These are phyloP conservation scores for Lodderomyces oxycetoniae DNA, from an alignment of 1,139 yeast species.

Conservation along the genomic window DNA sequence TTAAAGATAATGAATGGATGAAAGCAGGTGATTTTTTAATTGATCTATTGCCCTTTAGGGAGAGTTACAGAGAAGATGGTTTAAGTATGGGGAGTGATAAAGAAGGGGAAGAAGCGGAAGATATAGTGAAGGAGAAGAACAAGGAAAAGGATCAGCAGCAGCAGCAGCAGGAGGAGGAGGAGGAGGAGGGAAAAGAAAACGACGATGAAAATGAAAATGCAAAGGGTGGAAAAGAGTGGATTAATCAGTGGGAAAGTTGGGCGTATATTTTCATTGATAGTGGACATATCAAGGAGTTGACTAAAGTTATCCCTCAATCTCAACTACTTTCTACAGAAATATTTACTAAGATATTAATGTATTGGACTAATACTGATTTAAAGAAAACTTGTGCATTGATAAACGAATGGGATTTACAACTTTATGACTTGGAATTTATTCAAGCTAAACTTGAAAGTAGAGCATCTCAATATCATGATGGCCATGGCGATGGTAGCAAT, in stretches of 20 bases:
- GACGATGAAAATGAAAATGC: conserved; percentile 16
- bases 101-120: conserved; percentile 11
- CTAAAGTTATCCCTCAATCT: conserved; percentile 52
- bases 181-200: conserved; percentile 25
- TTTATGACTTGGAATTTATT: conserved; percentile 48
- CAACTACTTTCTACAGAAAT: conserved; percentile 30
- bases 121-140: conserved; percentile 28
- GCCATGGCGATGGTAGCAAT: conserved; percentile 6
- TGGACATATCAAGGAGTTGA: conserved; percentile 44
- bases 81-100: not conserved
- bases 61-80: conserved; percentile 14
- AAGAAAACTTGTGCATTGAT: conserved; percentile 39
- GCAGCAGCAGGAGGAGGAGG: conserved; percentile 16
- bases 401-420: conserved; percentile 52
- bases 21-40: conserved; percentile 51
- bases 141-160: conserved; percentile 1
- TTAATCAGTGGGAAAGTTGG: conserved; percentile 68
- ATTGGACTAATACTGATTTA: conserved; percentile 29
- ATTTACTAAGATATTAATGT: conserved; percentile 50
- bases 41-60: conserved; percentile 24
- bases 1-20: conserved; percentile 50
- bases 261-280: conserved; percentile 49
- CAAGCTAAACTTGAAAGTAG: conserved; percentile 46
- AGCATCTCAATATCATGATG: conserved; percentile 11
- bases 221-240: conserved; percentile 27